Evolutionary conservation across 2,329 filamentous ascomycete genomes (phyloP), one percentile per base, ranked within the genome.

Genomic region (Ascochyta clinopodiicola): DNA sequence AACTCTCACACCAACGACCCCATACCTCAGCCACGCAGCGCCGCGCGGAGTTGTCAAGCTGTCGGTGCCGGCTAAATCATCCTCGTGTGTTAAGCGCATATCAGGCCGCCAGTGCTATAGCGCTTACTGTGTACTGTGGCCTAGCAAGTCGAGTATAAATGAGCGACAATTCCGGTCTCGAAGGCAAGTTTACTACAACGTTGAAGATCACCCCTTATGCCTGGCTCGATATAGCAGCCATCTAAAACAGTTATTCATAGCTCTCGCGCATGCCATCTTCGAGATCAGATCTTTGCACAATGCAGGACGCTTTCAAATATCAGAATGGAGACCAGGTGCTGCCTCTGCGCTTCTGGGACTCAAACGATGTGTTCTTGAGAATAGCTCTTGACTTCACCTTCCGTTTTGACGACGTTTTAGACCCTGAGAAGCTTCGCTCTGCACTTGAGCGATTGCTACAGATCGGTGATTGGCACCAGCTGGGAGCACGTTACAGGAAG

Each of bases 401-500:
- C 6, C 32, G 21, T 6, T 43, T 43, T 17, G 47, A 43, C 22
- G 29, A 36, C 19, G 38, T 36, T 17, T 7, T 50, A 21, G 38
- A 43, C 10, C 15, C 22, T 2, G 15, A 43, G 6, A 49, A 43
- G 22, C 46, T 49, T 36, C 43, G 31, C 31, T 15, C 4, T 10
- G 15, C 43, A 6, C 31, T 36, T 4, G 43, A 35, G 12, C 29
- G 31, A 8, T 17, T 45, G 21, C 9, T 27, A 10, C 29, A 45
- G 21, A 21, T 49, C 4, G 38, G 38, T 9, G 15, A 49, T 7
- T 36, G 31, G 31, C 9, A 19, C 9, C 46, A 43, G 15, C 19
- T 49, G 10, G 46, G 38, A 43, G 46, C 31, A 9, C 46, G 46
- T 17, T 49, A 42, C 27, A 49, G 36, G 22, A 36, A 36, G 31